A percentile compares a stretch with the other conserved stretches of the same genome.
Evolutionary conservation across 2,329 filamentous ascomycete genomes (phyloP).

Genomic region (Cercospora sp.): DNA sequence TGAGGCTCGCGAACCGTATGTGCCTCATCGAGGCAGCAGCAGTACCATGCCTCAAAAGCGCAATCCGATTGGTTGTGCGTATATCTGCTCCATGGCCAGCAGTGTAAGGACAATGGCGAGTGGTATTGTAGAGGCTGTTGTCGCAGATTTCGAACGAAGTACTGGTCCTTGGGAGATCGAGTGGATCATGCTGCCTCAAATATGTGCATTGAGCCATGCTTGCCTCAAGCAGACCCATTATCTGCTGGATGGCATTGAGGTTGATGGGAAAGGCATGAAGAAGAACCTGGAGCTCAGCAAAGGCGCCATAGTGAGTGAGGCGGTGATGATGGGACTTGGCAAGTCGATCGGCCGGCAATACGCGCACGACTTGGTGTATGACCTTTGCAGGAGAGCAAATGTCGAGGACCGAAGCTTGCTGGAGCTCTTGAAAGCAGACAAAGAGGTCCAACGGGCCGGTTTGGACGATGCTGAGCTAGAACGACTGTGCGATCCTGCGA

Average conservation of each 20-base stretch:
- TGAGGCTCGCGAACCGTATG: slow-evolving; percentile 42
- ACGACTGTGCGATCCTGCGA: slow-evolving; percentile 31
- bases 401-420: slow-evolving; percentile 25
- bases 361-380: slow-evolving; percentile 41
- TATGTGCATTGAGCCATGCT: slow-evolving; percentile 31
- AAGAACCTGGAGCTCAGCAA: slow-evolving; percentile 37
- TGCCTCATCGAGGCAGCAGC: slow-evolving; percentile 55
- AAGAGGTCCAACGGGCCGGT: slow-evolving; percentile 28
- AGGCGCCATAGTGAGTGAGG: slow-evolving; percentile 40
- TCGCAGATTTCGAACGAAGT: slow-evolving; percentile 34
- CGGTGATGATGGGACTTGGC: slow-evolving; percentile 43
- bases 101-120: slow-evolving; percentile 27
- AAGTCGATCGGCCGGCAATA: slow-evolving; percentile 40
- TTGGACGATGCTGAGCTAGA: slow-evolving; percentile 27
- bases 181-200: slow-evolving; percentile 35
- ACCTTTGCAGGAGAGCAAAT: slow-evolving; percentile 35
- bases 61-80: slow-evolving; percentile 34
- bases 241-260: slow-evolving; percentile 32
- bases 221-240: slow-evolving; percentile 30
- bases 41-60: slow-evolving; percentile 56
- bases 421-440: slow-evolving; percentile 29
- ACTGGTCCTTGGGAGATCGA: slow-evolving; percentile 37
- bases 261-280: slow-evolving; percentile 31
- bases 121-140: slow-evolving; percentile 31
- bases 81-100: slow-evolving; percentile 31